Evolutionary conservation across 805 yeast genomes (phyloP), one percentile per base, ranked within the genome.

Genomic region (Candida silvicultrix): DNA sequence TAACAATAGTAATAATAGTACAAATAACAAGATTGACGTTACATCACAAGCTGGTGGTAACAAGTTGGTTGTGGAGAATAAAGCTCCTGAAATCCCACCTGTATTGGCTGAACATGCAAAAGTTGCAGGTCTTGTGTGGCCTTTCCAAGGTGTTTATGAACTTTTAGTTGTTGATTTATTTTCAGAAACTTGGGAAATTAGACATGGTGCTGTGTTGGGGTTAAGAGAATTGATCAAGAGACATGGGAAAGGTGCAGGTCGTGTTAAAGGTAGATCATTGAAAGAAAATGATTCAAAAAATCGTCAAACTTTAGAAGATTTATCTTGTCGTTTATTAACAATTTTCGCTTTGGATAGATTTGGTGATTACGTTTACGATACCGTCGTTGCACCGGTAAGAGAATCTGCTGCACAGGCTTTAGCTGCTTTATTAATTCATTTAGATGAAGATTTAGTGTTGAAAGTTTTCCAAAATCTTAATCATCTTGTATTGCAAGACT

Each of bases 341-440:
- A 70, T 94, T 12, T 88, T 94, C 64, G 92, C 97, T 3, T 70
- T 94, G 44, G 99, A 94, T 66, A 69, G 98, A 55, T 94, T 94
- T 66, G 98, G 97, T 41, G 99, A 94, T 68, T 94, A 87, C 64
- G 96, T 94, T 29, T 84, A 95, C 38, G 99, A 94, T 60, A 95
- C 96, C 7, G 99, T 94, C 14, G 95, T 94, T 35, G 98, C 98
- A 0, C 99, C 99, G 1, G 98, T 94, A 5, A 72, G 99, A 59
- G 99, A 95, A 66, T 89, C 96, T 32, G 89, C 92, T 25, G 97
- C 97, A 0, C 99, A 94, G 65, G 81, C 97, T 0, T 67, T 94
- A 42, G 98, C 96, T 15, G 96, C 97, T 1, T 67, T 92, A 36
- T 67, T 94, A 40, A 69, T 85, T n/a, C 94, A 89, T 64, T 66